phyloP scores from a whole-genome alignment of 1,139 yeast genomes.

The Groenewaldozyma auringiensis region DNA sequence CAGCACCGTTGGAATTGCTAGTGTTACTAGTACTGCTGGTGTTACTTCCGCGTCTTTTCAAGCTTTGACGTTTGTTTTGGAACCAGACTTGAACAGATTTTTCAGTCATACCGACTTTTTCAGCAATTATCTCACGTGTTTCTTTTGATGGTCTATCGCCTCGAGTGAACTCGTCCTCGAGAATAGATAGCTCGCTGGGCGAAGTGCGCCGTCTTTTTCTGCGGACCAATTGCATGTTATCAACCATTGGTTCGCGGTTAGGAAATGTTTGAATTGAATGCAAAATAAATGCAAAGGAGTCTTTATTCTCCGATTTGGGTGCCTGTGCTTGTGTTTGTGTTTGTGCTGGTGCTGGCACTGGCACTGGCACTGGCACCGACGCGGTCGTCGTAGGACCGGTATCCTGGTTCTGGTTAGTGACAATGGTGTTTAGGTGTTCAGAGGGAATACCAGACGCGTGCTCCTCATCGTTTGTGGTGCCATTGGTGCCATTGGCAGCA shows the following conservation, averaged over 20 bases:
- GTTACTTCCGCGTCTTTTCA: conserved; percentile 38
- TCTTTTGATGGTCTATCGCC: conserved; percentile 78
- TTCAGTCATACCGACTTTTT: conserved; percentile 82
- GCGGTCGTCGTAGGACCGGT: background rate
- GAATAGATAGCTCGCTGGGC: conserved; percentile 70
- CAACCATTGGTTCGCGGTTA: conserved; percentile 74
- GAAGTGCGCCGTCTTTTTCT: conserved; percentile 94
- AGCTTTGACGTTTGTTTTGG: conserved; percentile 86
- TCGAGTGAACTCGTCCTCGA: conserved; percentile 66
- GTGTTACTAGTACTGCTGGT: conserved; percentile 3
- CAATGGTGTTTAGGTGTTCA: background rate
- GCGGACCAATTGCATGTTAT: conserved; percentile 83
- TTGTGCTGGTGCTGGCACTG: background rate
- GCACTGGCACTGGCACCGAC: background rate
- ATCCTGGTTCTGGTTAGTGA: background rate
- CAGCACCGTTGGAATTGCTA: background rate
- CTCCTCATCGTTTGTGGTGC: background rate
- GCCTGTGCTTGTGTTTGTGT: background rate
- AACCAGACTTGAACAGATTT: conserved; percentile 98
- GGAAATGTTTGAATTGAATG: conserved; percentile 78
- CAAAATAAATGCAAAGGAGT: conserved; percentile 67
- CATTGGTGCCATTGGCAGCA: background rate
- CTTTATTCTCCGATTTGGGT: background rate
- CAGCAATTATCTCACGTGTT: conserved; percentile 69
- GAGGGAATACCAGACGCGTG: background rate